A percentile compares a stretch with the other conserved stretches of the same genome.
Conservation (phyloP, 2,329 filamentous ascomycete genomes). For the Claviceps cyperi region DNA sequence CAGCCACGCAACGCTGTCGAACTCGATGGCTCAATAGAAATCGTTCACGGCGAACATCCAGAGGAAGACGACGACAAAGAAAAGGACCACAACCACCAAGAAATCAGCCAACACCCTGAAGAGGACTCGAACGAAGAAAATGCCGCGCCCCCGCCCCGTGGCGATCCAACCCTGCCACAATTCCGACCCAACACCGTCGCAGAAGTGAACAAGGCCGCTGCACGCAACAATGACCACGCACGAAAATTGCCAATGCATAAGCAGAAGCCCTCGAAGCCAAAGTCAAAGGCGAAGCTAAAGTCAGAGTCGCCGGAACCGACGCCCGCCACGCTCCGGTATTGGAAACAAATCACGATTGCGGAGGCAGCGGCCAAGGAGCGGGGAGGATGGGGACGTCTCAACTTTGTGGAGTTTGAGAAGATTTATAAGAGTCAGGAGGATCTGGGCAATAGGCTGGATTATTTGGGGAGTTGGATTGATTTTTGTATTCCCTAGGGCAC, state of each 20-base stretch:
- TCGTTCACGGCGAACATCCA: conserved; percentile 10
- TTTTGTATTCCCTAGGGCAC: conserved; percentile 52
- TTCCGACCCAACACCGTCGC: conserved; percentile 43
- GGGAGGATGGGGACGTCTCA: conserved; percentile 69
- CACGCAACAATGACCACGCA: neutral
- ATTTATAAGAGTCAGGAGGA: conserved; percentile 57
- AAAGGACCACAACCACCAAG: no score
- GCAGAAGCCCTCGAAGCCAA: neutral
- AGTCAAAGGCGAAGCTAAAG: no score
- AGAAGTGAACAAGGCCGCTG: conserved; percentile 8
- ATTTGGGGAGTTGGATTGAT: conserved; percentile 86
- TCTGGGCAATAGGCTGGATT: conserved; percentile 51
- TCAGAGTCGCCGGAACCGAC: conserved; percentile 10
- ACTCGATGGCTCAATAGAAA: conserved; percentile 14
- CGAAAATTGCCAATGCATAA: neutral
- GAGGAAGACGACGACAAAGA: conserved; percentile 4
- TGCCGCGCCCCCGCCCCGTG: conserved; percentile 13
- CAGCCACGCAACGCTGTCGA: conserved; percentile 20
- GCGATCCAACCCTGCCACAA: conserved; percentile 54
- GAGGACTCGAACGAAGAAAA: conserved; percentile 11
- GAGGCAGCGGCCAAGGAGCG: conserved; percentile 55
- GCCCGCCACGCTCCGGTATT: conserved; percentile 25
- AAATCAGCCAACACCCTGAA: neutral
- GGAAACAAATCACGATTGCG: conserved; percentile 45
- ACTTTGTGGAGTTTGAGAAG: conserved; percentile 63